phyloP scores from a whole-genome alignment of 2,329 filamentous ascomycete genomes.

The Colletotrichum tabaci region DNA sequence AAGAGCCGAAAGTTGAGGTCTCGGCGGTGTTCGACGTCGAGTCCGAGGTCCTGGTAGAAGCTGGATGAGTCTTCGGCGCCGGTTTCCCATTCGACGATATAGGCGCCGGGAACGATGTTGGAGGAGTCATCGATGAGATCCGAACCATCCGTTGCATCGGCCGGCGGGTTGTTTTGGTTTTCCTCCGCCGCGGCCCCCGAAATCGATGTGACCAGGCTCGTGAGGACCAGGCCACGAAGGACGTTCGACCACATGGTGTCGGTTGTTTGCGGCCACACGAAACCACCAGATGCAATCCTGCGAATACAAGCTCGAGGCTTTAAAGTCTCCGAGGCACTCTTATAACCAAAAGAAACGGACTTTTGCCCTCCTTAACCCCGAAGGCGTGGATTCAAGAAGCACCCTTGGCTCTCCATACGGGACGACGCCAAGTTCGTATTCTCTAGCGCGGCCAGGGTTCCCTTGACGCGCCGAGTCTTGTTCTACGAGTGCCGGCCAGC shows the following conservation, averaged over 20 bases:
- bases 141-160: neutral
- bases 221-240: too few species aligned
- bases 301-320: too few species aligned
- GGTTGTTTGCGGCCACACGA: too few species aligned
- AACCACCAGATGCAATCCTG: too few species aligned
- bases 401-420: neutral
- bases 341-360: too few species aligned
- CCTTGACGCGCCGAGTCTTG: neutral
- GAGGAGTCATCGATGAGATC: neutral
- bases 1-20: conserved; percentile 45
- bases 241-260: too few species aligned
- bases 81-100: conserved; percentile 46
- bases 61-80: conserved; percentile 13
- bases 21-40: conserved; percentile 43
- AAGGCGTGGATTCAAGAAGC: neutral
- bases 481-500: neutral
- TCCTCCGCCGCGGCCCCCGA: too few species aligned
- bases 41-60: conserved; percentile 40
- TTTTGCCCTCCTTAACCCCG: neutral
- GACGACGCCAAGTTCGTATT: conserved; percentile 22
- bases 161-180: neutral
- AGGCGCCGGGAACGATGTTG: conserved; percentile 42
- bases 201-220: too few species aligned
- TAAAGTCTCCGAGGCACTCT: neutral
- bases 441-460: neutral